These are phyloP conservation scores for Gossypium stocksii DNA, from an alignment of 345 rosid species.

Conservation along the genomic window DNA sequence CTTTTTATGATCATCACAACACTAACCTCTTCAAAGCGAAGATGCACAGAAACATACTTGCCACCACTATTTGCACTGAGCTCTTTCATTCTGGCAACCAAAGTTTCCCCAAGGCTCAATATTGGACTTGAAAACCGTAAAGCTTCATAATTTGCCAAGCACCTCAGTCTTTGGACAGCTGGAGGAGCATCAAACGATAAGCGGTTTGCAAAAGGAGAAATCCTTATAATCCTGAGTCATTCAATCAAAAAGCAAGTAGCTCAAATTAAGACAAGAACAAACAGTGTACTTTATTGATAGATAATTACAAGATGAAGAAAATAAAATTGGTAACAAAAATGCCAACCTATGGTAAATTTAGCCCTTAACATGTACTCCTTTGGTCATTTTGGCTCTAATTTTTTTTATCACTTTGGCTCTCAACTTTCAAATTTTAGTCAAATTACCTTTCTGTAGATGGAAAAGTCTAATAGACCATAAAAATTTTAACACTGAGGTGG, in stretches of 20 bases:
- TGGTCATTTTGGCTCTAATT: too few species aligned
- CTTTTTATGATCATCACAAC: conserved; percentile 6
- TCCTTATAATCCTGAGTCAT: conserved; percentile 79
- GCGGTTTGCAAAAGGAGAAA: conserved; percentile 98
- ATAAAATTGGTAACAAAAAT: background rate
- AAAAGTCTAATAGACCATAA: too few species aligned
- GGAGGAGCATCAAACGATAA: conserved; percentile 96
- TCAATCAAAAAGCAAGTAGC: conserved; percentile 18
- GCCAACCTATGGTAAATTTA: background rate
- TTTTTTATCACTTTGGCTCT: too few species aligned
- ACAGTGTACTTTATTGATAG: conserved; percentile 1
- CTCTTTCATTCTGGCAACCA: conserved; percentile 93
- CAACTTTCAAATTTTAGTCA: too few species aligned
- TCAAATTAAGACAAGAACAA: conserved; percentile 8
- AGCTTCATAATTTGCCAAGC: conserved; percentile 94
- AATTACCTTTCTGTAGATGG: too few species aligned
- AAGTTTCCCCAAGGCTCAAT: conserved; percentile 64
- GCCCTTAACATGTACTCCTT: too few species aligned
- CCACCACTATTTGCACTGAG: conserved; percentile 76
- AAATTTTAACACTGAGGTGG: too few species aligned
- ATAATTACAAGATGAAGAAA: background rate
- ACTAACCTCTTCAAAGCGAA: conserved; percentile 99
- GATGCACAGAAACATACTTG: conserved; percentile 92
- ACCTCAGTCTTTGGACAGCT: conserved; percentile 84
- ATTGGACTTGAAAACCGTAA: conserved; percentile 73